phyloP scores from a whole-genome alignment of 2,329 filamentous ascomycete species.

The Ophidiomyces ophidiicola region DNA sequence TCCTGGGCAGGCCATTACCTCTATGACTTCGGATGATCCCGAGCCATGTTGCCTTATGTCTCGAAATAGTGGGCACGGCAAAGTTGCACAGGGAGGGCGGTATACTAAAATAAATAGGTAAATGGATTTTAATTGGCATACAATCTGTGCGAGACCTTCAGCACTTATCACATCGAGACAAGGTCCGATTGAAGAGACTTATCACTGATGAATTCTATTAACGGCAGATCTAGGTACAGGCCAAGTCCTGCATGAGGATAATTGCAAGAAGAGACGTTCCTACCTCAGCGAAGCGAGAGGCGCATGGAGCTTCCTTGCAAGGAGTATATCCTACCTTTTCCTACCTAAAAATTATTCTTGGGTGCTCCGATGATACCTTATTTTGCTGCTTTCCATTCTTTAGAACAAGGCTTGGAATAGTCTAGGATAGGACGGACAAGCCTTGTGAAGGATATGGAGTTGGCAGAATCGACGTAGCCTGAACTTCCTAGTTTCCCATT shows the following conservation, averaged over 20 bases:
- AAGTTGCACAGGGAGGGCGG: constrained; percentile 39
- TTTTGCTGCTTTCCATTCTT: not conserved
- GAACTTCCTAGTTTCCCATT: too few relatives aligned
- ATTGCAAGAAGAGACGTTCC: constrained; percentile 1
- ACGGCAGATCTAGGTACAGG: constrained; percentile 7
- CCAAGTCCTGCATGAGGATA: constrained; percentile 2
- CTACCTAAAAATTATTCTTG: not conserved
- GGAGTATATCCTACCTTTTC: not conserved
- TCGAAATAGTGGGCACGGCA: constrained; percentile 46
- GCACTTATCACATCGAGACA: not conserved
- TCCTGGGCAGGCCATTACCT: constrained; percentile 54
- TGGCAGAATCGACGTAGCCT: too few relatives aligned
- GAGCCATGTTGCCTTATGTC: constrained; percentile 80
- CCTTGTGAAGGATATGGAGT: too few relatives aligned
- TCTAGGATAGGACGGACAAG: too few relatives aligned
- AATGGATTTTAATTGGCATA: constrained; percentile 1
- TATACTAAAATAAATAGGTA: constrained; percentile 23
- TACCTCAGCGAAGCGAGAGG: too few relatives aligned
- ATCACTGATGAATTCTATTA: not conserved
- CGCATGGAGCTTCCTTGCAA: not conserved
- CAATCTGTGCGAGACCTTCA: too few relatives aligned
- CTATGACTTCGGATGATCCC: constrained; percentile 68
- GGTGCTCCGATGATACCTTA: not conserved
- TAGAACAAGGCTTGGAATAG: not conserved
- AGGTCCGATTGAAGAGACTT: not conserved